Percentiles rank a stretch among this genome's conserved stretches.
Conservation (phyloP, 1,284 basidiomycete genomes). For the Tausonia pullulans region DNA sequence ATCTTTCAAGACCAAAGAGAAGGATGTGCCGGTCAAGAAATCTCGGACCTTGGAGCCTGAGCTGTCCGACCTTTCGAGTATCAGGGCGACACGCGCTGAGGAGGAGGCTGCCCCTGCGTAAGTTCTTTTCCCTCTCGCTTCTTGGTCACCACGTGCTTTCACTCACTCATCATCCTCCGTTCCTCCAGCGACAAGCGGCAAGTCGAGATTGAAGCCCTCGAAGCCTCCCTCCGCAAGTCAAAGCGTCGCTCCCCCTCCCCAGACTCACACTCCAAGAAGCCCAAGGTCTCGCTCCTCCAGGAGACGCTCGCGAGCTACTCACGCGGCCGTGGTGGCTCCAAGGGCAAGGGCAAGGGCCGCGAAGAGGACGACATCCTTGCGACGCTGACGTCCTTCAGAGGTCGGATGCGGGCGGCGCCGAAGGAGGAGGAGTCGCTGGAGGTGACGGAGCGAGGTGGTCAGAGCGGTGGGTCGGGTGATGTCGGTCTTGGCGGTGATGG, state of each 20-base stretch:
- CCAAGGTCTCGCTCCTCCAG: slow-evolving; percentile 53
- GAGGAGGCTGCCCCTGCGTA: slow-evolving; percentile 36
- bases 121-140: slow-evolving; percentile 21
- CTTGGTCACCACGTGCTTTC: slow-evolving; percentile 3
- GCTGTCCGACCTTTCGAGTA: no score
- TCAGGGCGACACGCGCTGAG: no score
- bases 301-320: slow-evolving; percentile 70
- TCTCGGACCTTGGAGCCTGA: no score
- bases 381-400: slow-evolving; percentile 58
- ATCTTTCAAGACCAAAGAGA: slow-evolving; percentile 38
- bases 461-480: no score
- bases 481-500: slow-evolving; percentile 13
- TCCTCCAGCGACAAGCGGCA: slow-evolving; percentile 50
- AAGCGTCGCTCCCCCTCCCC: not conserved
- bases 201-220: slow-evolving; percentile 74
- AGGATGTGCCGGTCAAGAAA: slow-evolving; percentile 21
- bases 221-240: slow-evolving; percentile 59
- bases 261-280: slow-evolving; percentile 6
- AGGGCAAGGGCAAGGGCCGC: slow-evolving; percentile 38
- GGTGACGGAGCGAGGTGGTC: slow-evolving; percentile 22
- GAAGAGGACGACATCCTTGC: slow-evolving; percentile 62
- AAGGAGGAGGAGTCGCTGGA: slow-evolving; percentile 17
- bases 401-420: slow-evolving; percentile 40
- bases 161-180: not conserved
- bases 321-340: slow-evolving; percentile 44